These are phyloP conservation scores for Paraconiothyrium brasiliense DNA, from an alignment of 2,329 filamentous ascomycete genomes.

Conservation along the genomic window DNA sequence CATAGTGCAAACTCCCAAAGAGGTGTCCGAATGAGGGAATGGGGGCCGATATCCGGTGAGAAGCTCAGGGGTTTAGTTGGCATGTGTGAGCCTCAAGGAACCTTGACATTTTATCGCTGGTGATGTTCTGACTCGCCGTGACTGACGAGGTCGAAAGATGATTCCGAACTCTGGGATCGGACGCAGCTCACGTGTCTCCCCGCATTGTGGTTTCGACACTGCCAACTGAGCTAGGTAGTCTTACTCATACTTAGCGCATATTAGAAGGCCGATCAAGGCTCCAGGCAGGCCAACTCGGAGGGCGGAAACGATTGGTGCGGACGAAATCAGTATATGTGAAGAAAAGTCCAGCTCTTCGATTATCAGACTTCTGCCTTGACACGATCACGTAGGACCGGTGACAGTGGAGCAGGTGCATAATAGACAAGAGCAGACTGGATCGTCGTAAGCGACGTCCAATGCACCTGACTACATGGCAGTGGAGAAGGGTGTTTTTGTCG, in stretches of 20 bases:
- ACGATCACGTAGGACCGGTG: slow-evolving; percentile 42
- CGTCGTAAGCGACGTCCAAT: slow-evolving; percentile 13
- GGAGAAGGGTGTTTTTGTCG: slow-evolving; percentile 20
- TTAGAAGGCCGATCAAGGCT: slow-evolving; percentile 21
- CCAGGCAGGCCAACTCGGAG: slow-evolving; percentile 23
- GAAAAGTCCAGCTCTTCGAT: slow-evolving; percentile 26
- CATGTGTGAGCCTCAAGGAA: background rate
- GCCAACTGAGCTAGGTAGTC: slow-evolving; percentile 16
- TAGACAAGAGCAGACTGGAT: background rate
- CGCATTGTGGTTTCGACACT: slow-evolving; percentile 20
- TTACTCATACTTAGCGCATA: slow-evolving; percentile 26
- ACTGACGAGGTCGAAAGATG: slow-evolving; percentile 2
- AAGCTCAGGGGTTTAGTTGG: slow-evolving; percentile 9
- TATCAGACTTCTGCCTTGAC: slow-evolving; percentile 41
- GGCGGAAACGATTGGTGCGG: slow-evolving; percentile 22
- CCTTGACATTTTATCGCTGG: background rate
- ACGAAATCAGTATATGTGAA: slow-evolving; percentile 24
- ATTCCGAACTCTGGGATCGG: slow-evolving; percentile 19
- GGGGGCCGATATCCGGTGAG: slow-evolving; percentile 31
- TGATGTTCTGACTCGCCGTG: background rate
- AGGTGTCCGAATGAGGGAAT: slow-evolving; percentile 21
- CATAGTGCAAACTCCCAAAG: slow-evolving; percentile 11
- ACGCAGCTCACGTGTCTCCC: slow-evolving; percentile 24
- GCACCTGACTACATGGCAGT: slow-evolving; percentile 36
- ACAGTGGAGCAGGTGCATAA: slow-evolving; percentile 31